Percentiles rank a stretch among this genome's conserved stretches.
Evolutionary conservation across 2,329 filamentous ascomycete species (phyloP).

Genomic region (Talaromyces albobiverticillius): DNA sequence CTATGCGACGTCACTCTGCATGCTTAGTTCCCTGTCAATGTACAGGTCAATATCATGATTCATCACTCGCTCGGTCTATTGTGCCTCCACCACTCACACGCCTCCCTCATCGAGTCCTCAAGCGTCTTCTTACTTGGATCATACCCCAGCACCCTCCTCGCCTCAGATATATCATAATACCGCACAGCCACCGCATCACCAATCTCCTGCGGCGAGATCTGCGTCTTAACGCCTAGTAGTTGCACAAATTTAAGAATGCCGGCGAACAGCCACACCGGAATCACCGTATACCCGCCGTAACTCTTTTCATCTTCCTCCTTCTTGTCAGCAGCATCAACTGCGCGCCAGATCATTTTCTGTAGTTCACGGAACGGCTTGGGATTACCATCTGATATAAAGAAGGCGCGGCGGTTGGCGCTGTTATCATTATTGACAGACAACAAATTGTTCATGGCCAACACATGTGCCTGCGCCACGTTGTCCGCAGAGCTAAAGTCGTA

Average conservation of each 20-base stretch:
- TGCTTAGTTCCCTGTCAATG: background rate
- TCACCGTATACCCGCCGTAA: background rate
- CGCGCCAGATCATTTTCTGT: conserved; percentile 13
- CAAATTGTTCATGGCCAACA: conserved; percentile 9
- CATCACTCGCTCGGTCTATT: background rate
- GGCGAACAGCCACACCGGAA: conserved; percentile 8
- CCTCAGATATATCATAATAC: conserved; percentile 9
- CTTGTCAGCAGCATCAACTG: background rate
- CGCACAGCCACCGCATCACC: conserved; percentile 9
- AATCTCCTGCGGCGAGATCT: conserved; percentile 7
- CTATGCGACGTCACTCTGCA: background rate
- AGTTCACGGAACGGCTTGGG: conserved; percentile 7
- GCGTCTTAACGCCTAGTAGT: conserved; percentile 1
- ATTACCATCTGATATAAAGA: conserved; percentile 11
- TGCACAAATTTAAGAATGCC: background rate
- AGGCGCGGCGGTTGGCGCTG: conserved; percentile 3
- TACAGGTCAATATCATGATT: too few species aligned
- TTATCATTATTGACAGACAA: background rate
- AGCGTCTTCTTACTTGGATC: conserved; percentile 4
- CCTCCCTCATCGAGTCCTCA: conserved; percentile 1
- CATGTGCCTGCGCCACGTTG: conserved; percentile 10
- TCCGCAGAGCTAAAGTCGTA: conserved; percentile 13
- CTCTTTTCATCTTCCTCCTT: background rate
- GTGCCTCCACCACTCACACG: background rate
- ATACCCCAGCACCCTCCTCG: conserved; percentile 5